A percentile compares a stretch with the other conserved stretches of the same genome.
Evolutionary conservation across 2,329 filamentous ascomycete species (phyloP).

Genomic region (Exserohilum rostratum): DNA sequence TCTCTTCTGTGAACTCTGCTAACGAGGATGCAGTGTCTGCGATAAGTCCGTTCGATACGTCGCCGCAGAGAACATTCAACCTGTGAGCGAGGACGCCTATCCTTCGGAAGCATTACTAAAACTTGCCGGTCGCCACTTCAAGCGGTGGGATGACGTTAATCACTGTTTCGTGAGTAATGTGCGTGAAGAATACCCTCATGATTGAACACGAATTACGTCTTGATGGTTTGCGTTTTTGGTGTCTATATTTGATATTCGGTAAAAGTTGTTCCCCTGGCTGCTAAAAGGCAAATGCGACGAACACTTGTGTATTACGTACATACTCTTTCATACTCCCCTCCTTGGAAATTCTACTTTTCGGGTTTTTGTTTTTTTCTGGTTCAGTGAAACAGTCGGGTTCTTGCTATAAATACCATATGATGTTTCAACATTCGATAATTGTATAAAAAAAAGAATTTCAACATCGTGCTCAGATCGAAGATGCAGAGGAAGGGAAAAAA

Average conservation of each 20-base stretch:
- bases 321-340: not conserved
- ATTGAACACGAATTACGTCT: slow-evolving; percentile 55
- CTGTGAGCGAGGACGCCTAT: slow-evolving; percentile 34
- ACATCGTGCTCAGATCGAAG: too few species aligned
- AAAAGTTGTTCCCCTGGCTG: too few species aligned
- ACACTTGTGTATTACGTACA: not conserved
- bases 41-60: slow-evolving; percentile 76
- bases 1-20: not conserved
- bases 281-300: too few species aligned
- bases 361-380: not conserved
- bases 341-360: not conserved
- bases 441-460: too few species aligned
- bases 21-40: slow-evolving; percentile 60
- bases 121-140: slow-evolving; percentile 85
- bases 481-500: too few species aligned
- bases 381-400: not conserved
- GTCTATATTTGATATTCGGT: not conserved
- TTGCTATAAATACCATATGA: not conserved
- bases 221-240: not conserved
- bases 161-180: slow-evolving; percentile 84
- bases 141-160: slow-evolving; percentile 72
- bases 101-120: slow-evolving; percentile 67
- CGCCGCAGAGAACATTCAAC: slow-evolving; percentile 78
- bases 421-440: too few species aligned
- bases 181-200: slow-evolving; percentile 82